These are phyloP conservation scores for Phlegmacium glaucopus DNA, from an alignment of 768 basidiomycete species.

Conservation along the genomic window DNA sequence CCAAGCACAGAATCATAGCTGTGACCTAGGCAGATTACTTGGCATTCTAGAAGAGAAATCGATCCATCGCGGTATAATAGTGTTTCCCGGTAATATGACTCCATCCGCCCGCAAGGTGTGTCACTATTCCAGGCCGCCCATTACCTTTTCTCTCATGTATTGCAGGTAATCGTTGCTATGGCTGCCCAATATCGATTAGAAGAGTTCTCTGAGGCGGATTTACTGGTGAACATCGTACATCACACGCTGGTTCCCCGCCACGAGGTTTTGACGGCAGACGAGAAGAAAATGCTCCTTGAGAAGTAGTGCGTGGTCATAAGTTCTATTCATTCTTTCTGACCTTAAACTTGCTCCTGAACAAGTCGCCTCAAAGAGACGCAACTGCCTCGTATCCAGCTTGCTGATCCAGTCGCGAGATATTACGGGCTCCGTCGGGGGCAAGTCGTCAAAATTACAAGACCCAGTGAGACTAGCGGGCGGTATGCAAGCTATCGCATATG, in stretches of 20 bases:
- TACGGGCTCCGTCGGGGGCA: slow-evolving; percentile 94
- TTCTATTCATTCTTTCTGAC: slow-evolving; percentile 3
- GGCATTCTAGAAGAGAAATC: slow-evolving; percentile 88
- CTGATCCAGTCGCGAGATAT: slow-evolving; percentile 97
- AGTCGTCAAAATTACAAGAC: slow-evolving; percentile 97
- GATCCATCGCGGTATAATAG: slow-evolving; percentile 89
- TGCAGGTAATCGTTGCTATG: slow-evolving; percentile 90
- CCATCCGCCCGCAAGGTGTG: slow-evolving; percentile 91
- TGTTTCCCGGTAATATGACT: slow-evolving; percentile 96
- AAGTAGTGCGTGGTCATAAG: slow-evolving; percentile 75
- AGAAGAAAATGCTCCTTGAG: slow-evolving; percentile 83
- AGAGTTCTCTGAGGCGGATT: slow-evolving; percentile 94
- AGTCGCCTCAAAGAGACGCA: slow-evolving; percentile 98
- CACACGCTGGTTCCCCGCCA: slow-evolving; percentile 95
- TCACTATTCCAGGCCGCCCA: slow-evolving; percentile 2
- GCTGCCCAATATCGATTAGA: slow-evolving; percentile 82
- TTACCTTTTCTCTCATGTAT: slow-evolving; percentile 9
- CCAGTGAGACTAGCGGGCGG: slow-evolving; percentile 94
- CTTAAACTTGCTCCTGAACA: slow-evolving; percentile 10
- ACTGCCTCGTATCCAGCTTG: slow-evolving; percentile 92
- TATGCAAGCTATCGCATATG: slow-evolving; percentile 93
- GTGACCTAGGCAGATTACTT: slow-evolving; percentile 58
- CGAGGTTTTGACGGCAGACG: slow-evolving; percentile 78
- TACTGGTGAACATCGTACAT: slow-evolving; percentile 96
- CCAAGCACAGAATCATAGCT: slow-evolving; percentile 2